A percentile compares a stretch with the other conserved stretches of the same genome.
These are phyloP conservation scores for Alternaria rosae DNA, from an alignment of 2,329 filamentous ascomycete species.

Conservation along the genomic window DNA sequence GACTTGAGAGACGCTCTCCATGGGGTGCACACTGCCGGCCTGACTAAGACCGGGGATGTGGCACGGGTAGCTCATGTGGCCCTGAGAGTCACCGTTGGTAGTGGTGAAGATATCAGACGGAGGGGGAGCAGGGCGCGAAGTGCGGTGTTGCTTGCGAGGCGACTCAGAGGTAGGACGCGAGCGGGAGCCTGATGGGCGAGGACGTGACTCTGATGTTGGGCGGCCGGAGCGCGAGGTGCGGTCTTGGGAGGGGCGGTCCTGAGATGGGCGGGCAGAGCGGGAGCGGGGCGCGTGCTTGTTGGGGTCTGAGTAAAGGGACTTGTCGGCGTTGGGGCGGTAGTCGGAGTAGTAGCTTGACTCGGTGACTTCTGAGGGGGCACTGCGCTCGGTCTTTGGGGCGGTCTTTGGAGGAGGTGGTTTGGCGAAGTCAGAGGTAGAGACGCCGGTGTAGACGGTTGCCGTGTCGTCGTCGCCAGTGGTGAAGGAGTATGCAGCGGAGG, in stretches of 20 bases:
- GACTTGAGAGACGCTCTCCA: constrained; percentile 52
- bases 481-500: constrained; percentile 57
- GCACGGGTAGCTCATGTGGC: constrained; percentile 65
- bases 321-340: constrained; percentile 51
- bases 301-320: constrained; percentile 29
- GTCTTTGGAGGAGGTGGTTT: constrained; percentile 21
- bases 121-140: constrained; percentile 35
- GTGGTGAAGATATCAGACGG: constrained; percentile 50
- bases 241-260: constrained; percentile 11
- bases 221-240: constrained; percentile 20
- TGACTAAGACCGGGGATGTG: constrained; percentile 62
- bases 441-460: constrained; percentile 51
- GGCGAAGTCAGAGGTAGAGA: constrained; percentile 50
- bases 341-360: constrained; percentile 52
- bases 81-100: constrained; percentile 50
- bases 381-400: constrained; percentile 12
- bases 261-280: constrained; percentile 25
- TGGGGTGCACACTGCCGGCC: constrained; percentile 44
- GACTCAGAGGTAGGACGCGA: constrained; percentile 44
- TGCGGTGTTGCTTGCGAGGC: constrained; percentile 44
- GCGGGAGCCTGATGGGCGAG: constrained; percentile 36
- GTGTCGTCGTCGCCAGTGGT: constrained; percentile 57
- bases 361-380: constrained; percentile 31
- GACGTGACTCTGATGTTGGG: constrained; percentile 17
- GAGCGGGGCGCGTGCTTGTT: constrained; percentile 30